phyloP scores from a whole-genome alignment of 371 early-diverging fungal genomes.

The Mucor saturninus region DNA sequence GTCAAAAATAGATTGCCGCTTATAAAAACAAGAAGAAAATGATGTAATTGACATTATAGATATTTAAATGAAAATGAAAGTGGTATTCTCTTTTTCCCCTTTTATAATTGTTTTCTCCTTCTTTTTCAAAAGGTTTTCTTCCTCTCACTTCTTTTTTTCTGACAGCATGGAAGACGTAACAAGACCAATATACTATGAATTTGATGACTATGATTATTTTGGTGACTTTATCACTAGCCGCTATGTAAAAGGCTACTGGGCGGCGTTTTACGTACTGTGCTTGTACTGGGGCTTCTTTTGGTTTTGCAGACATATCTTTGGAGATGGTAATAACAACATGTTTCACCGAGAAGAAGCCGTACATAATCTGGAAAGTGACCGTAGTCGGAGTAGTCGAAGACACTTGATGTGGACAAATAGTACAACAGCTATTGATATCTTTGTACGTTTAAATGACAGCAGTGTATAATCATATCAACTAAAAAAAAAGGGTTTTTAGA shows the following conservation, averaged over 20 bases:
- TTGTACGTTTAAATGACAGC: neutral
- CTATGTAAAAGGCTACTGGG: slow-evolving; percentile 18
- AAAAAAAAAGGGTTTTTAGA: slow-evolving; percentile 6
- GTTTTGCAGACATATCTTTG: slow-evolving; percentile 25
- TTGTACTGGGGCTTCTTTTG: slow-evolving; percentile 22
- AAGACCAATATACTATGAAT: neutral
- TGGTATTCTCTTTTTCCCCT: neutral
- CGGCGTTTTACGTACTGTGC: slow-evolving; percentile 13
- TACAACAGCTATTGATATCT: slow-evolving; percentile 6
- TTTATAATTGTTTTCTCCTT: neutral
- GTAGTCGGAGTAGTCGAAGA: neutral
- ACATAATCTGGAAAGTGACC: slow-evolving; percentile 5
- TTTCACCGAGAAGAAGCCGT: slow-evolving; percentile 14
- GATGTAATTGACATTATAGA: neutral
- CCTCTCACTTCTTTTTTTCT: neutral
- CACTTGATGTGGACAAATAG: neutral
- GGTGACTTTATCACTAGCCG: slow-evolving; percentile 14
- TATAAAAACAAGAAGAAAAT: neutral
- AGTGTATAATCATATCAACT: neutral
- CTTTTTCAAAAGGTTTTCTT: neutral
- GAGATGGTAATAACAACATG: slow-evolving; percentile 15
- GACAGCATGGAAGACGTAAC: neutral
- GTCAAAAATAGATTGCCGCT: too few species aligned
- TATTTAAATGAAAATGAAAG: neutral
- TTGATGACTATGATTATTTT: slow-evolving; percentile 21